phyloP scores from a whole-genome alignment of 805 yeast species.

The Metschnikowia chrysomelidarum region DNA sequence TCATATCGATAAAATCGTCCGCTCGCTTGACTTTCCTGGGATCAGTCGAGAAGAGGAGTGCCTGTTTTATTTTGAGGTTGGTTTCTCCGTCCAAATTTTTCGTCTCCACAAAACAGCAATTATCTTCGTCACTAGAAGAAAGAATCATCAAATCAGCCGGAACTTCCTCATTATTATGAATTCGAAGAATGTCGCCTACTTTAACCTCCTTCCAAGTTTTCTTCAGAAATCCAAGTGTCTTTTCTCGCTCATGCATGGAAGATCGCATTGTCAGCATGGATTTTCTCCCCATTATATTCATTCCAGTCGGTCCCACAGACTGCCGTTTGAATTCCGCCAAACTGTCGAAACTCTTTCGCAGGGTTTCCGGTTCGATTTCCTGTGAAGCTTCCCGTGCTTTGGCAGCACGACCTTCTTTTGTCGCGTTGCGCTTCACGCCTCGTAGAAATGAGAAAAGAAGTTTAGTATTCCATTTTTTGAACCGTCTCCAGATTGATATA shows the following conservation, averaged over 20 bases:
- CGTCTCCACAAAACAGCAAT: conserved; percentile 74
- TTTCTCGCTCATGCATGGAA: conserved; percentile 12
- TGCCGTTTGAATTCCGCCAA: conserved; percentile 8
- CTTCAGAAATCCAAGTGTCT: conserved; percentile 25
- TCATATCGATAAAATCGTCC: conserved; percentile 37
- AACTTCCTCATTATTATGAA: conserved; percentile 71
- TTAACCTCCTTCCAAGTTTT: conserved; percentile 61
- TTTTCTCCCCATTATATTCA: conserved; percentile 6
- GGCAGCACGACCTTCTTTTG: conserved; percentile 36
- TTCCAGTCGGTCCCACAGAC: conserved; percentile 10
- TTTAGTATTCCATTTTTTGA: conserved; percentile 52
- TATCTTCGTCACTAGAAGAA: conserved; percentile 66
- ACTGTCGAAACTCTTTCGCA: conserved; percentile 37
- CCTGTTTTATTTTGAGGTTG: conserved; percentile 64
- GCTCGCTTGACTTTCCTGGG: conserved; percentile 41
- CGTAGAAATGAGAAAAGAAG: conserved; percentile 28
- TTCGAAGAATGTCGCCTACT: conserved; percentile 72
- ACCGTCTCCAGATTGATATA: conserved; percentile 64
- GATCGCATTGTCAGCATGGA: conserved; percentile 17
- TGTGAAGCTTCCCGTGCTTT: conserved; percentile 20
- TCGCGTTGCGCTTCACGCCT: conserved; percentile 27
- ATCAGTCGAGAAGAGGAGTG: conserved; percentile 58
- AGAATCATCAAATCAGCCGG: conserved; percentile 72
- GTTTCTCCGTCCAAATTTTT: conserved; percentile 85
- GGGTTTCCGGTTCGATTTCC: conserved; percentile 1